A percentile compares a stretch with the other conserved stretches of the same genome.
phyloP scores from a whole-genome alignment of 805 yeast genomes.

The Cyberlindnera nakhonratchasimensis region DNA sequence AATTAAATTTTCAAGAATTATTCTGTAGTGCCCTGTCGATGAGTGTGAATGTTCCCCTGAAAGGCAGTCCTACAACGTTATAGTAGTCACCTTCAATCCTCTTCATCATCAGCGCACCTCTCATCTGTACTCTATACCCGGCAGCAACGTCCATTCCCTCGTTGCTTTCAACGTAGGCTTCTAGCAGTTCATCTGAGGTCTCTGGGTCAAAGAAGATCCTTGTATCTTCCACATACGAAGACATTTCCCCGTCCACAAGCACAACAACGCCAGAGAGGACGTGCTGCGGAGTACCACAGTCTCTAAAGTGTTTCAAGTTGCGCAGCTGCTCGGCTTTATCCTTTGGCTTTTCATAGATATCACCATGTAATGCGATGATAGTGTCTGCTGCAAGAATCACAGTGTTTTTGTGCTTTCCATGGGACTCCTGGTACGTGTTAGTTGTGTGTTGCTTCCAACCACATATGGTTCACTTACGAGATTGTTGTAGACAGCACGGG shows the following conservation, averaged over 20 bases:
- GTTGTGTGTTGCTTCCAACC: not conserved
- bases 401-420: constrained; percentile 13
- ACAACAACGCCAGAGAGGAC: constrained; percentile 56
- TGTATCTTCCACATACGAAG: constrained; percentile 40
- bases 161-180: constrained; percentile 58
- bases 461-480: constrained; percentile 21
- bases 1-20: too few relatives aligned
- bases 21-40: constrained; percentile 28
- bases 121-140: constrained; percentile 81
- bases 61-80: constrained; percentile 88
- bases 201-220: constrained; percentile 37
- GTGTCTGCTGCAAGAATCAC: constrained; percentile 76
- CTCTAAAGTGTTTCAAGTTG: constrained; percentile 46
- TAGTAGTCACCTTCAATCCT: constrained; percentile 74
- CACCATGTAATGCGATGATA: constrained; percentile 53
- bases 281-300: constrained; percentile 39
- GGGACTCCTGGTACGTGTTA: constrained; percentile 9
- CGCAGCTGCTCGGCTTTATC: constrained; percentile 45
- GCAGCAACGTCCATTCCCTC: constrained; percentile 89
- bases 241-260: constrained; percentile 27
- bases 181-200: constrained; percentile 52
- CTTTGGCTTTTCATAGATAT: constrained; percentile 80
- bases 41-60: constrained; percentile 48
- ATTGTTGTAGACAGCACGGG: constrained; percentile 52
- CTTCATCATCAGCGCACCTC: constrained; percentile 61